A percentile compares a stretch with the other conserved stretches of the same genome.
These are phyloP conservation scores for Termitomyces eurrhizus DNA, from an alignment of 768 basidiomycete genomes.

Conservation along the genomic window DNA sequence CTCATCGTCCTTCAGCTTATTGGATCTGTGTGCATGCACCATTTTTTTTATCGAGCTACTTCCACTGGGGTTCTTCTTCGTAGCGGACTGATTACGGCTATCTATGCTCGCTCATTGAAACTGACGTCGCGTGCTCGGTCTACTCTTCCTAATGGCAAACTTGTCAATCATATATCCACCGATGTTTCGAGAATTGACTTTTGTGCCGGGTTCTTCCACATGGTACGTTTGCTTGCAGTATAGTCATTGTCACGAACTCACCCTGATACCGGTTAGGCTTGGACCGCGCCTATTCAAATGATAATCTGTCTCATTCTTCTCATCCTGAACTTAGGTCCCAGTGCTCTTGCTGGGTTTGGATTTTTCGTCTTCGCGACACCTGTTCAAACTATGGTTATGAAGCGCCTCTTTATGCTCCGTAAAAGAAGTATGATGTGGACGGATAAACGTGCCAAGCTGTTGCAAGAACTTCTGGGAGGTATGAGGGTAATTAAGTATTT, in stretches of 20 bases:
- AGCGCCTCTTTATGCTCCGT: slow-evolving; percentile 62
- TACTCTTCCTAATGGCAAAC: slow-evolving; percentile 79
- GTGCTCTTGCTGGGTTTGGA: slow-evolving; percentile 49
- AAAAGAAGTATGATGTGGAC: slow-evolving; percentile 83
- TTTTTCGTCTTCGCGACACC: slow-evolving; percentile 72
- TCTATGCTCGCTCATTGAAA: slow-evolving; percentile 74
- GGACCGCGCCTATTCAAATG: slow-evolving; percentile 77
- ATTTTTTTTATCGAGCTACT: slow-evolving; percentile 78
- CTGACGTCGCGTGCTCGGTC: slow-evolving; percentile 78
- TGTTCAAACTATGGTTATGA: slow-evolving; percentile 70
- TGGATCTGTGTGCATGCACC: slow-evolving; percentile 65
- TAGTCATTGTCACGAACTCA: neutral
- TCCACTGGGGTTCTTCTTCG: slow-evolving; percentile 78
- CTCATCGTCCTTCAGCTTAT: slow-evolving; percentile 68
- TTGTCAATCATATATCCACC: slow-evolving; percentile 92
- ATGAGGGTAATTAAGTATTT: slow-evolving; percentile 95
- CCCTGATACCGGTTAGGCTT: slow-evolving; percentile 33
- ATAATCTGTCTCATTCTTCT: slow-evolving; percentile 73
- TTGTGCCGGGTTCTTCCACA: slow-evolving; percentile 74
- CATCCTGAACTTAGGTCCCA: slow-evolving; percentile 66
- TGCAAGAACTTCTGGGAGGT: slow-evolving; percentile 85
- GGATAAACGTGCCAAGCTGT: slow-evolving; percentile 82
- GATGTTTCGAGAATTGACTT: slow-evolving; percentile 93
- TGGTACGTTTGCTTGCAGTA: slow-evolving; percentile 31
- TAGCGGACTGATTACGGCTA: slow-evolving; percentile 82